These are phyloP conservation scores for Asterophora lycoperdoides DNA, from an alignment of 768 basidiomycete species.

Conservation along the genomic window DNA sequence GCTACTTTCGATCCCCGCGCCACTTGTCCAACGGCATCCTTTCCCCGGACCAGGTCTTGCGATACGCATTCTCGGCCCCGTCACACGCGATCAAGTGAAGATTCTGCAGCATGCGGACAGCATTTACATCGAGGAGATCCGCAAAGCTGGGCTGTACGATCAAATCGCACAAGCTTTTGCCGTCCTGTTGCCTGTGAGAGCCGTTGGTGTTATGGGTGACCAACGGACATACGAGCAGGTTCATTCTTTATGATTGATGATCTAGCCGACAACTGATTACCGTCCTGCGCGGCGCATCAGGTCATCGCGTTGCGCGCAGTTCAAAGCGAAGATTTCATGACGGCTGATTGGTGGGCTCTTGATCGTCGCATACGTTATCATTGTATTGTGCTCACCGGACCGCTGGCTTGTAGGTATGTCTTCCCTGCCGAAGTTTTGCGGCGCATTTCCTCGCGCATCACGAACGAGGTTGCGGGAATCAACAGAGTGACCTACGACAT, in stretches of 20 bases:
- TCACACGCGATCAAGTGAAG: conserved; percentile 88
- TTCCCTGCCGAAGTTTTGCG: conserved; percentile 89
- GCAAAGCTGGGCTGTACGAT: conserved; percentile 87
- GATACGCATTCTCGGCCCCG: conserved; percentile 95
- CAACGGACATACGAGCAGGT: conserved; percentile 94
- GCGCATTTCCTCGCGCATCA: conserved; percentile 92
- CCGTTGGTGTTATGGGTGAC: conserved; percentile 98
- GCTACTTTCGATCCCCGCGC: conserved; percentile 85
- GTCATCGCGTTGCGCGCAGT: conserved; percentile 95
- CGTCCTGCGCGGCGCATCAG: conserved; percentile 27
- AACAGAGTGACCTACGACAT: conserved; percentile 96
- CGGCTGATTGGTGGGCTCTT: conserved; percentile 84
- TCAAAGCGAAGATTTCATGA: conserved; percentile 99
- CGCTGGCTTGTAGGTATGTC: conserved; percentile 69
- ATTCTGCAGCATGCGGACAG: conserved; percentile 88
- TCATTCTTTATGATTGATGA: conserved; percentile 12
- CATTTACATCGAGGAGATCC: conserved; percentile 98
- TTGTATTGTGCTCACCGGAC: conserved; percentile 11
- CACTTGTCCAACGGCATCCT: conserved; percentile 93
- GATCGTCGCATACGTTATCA: neutral
- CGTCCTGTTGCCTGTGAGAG: conserved; percentile 89
- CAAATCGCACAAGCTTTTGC: conserved; percentile 96
- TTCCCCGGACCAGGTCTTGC: conserved; percentile 99
- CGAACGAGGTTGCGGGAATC: conserved; percentile 95
- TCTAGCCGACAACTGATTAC: neutral